Conservation (phyloP, 768 basidiomycete species). For the Hygrocybe punicea region DNA sequence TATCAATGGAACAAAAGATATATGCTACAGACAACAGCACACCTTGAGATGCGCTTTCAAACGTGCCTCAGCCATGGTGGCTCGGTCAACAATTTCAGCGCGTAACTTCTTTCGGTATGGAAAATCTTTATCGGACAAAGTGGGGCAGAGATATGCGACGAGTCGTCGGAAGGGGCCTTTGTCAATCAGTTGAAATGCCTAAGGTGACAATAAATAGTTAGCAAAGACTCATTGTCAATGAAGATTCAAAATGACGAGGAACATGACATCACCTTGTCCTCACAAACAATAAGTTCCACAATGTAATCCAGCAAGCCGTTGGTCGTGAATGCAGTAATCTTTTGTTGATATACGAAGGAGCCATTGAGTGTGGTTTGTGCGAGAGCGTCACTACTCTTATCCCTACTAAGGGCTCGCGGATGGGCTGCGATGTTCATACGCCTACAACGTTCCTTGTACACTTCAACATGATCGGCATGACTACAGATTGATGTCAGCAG, state of each 20-base stretch:
- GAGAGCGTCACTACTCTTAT: not conserved
- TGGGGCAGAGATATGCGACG: slow-evolving; percentile 17
- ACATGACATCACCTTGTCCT: slow-evolving; percentile 16
- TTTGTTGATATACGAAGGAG: slow-evolving; percentile 9
- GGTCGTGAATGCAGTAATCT: slow-evolving; percentile 13
- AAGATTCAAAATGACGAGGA: not conserved
- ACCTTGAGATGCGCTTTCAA: not conserved
- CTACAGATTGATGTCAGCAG: not conserved
- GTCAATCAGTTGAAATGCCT: slow-evolving; percentile 20
- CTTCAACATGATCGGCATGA: slow-evolving; percentile 6
- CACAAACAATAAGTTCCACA: slow-evolving; percentile 19
- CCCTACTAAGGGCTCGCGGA: slow-evolving; percentile 4
- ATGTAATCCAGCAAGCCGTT: slow-evolving; percentile 21
- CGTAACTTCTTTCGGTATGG: slow-evolving; percentile 21
- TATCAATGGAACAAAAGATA: not conserved
- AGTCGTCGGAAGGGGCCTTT: slow-evolving; percentile 16
- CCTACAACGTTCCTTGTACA: slow-evolving; percentile 12
- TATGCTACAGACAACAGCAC: not conserved
- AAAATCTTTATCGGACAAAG: slow-evolving; percentile 16
- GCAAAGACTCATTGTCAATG: no score
- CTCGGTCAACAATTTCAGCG: slow-evolving; percentile 16
- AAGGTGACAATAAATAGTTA: not conserved
- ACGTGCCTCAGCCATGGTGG: slow-evolving; percentile 1
- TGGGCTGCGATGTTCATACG: slow-evolving; percentile 8
- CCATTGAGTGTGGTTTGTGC: slow-evolving; percentile 13